Evolutionary conservation across 306 rosid genomes (phyloP).

Genomic region (Prunus mongolica): DNA sequence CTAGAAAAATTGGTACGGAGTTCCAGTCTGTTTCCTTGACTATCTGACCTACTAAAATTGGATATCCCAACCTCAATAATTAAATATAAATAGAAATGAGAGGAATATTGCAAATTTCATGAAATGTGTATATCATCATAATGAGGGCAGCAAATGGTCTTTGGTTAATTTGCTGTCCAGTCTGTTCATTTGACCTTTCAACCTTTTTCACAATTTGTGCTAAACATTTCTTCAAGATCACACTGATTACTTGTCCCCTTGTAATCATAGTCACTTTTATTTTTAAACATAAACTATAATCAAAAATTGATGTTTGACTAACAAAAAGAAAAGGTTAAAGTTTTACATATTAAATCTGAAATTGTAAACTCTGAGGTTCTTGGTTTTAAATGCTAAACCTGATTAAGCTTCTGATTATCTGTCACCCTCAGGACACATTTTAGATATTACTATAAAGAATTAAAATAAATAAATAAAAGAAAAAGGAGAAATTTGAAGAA

Average conservation of each 20-base stretch:
- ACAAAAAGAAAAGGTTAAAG: background rate
- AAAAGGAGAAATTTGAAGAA: constrained; percentile 59
- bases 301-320: constrained; percentile 29
- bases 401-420: constrained; percentile 13
- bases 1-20: background rate
- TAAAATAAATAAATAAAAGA: background rate
- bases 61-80: constrained; percentile 12
- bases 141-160: constrained; percentile 6
- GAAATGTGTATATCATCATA: constrained; percentile 15
- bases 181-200: constrained; percentile 39
- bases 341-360: background rate
- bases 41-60: constrained; percentile 1
- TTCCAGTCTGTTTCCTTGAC: constrained; percentile 9
- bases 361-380: background rate
- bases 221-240: constrained; percentile 29
- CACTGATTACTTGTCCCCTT: constrained; percentile 26
- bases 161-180: constrained; percentile 19
- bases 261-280: constrained; percentile 16
- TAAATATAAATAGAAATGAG: constrained; percentile 2
- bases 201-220: constrained; percentile 5
- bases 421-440: constrained; percentile 10
- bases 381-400: background rate
- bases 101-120: background rate
- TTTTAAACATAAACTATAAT: background rate
- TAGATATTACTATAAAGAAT: background rate